These are phyloP conservation scores for Telopea speciosissima DNA, from an alignment of 177 flowering plant genomes.

Conservation along the genomic window DNA sequence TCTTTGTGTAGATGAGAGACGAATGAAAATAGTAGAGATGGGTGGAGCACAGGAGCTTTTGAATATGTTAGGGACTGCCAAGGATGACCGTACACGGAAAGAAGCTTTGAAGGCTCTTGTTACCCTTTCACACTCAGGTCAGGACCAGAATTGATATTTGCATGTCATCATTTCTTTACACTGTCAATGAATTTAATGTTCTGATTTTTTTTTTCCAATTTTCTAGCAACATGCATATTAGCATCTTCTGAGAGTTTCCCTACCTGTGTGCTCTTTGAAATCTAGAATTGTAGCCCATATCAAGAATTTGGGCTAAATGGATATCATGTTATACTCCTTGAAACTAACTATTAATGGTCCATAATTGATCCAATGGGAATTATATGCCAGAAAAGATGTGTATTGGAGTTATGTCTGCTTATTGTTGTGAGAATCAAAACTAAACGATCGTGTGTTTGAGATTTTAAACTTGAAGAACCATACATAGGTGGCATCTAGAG, in stretches of 20 bases:
- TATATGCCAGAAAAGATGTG: no score
- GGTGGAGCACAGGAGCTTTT: slow-evolving; percentile 81
- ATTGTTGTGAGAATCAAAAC: no score
- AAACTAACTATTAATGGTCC: no score
- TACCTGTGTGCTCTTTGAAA: neutral
- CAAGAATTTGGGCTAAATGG: neutral
- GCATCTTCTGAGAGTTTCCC: neutral
- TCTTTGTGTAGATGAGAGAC: slow-evolving; percentile 52
- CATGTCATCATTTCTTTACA: neutral
- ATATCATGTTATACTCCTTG: no score
- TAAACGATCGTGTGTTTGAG: no score
- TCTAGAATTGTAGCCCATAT: neutral
- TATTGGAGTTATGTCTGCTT: no score
- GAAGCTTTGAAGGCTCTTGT: slow-evolving; percentile 81
- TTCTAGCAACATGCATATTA: neutral
- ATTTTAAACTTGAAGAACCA: no score
- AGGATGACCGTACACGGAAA: slow-evolving; percentile 74
- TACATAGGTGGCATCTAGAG: no score
- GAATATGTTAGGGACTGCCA: slow-evolving; percentile 73
- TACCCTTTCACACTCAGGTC: slow-evolving; percentile 74
- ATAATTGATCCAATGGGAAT: neutral
- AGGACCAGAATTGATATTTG: neutral
- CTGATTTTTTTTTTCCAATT: neutral
- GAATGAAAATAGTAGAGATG: slow-evolving; percentile 80
- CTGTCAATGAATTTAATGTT: neutral